Evolutionary conservation across 2,329 filamentous ascomycete species (phyloP).

Genomic region (Calcarisporium arbuscula): DNA sequence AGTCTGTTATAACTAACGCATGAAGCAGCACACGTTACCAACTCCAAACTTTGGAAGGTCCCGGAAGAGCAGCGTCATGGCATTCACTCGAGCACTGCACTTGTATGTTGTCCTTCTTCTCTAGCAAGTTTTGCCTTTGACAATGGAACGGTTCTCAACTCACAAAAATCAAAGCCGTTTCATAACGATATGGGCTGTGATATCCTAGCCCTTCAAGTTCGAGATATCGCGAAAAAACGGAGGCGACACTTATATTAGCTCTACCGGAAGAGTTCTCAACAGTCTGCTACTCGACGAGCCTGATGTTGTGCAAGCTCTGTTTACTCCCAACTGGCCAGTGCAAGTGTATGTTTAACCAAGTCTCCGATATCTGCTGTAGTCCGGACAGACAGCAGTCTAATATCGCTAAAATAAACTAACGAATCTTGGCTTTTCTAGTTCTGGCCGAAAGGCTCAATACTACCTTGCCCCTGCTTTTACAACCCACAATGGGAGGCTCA

Average conservation of each 20-base stretch:
- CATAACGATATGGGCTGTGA: constrained; percentile 48
- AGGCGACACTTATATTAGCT: constrained; percentile 39
- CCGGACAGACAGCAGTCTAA: constrained; percentile 1
- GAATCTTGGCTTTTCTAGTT: constrained; percentile 9
- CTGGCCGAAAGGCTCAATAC: constrained; percentile 19
- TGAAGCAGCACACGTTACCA: constrained; percentile 39
- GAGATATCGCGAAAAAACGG: constrained; percentile 35
- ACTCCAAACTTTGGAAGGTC: constrained; percentile 38
- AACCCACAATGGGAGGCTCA: constrained; percentile 32
- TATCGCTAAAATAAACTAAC: constrained; percentile 10
- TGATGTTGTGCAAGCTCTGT: constrained; percentile 29
- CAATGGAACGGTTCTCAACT: too few relatives aligned
- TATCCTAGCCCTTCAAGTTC: constrained; percentile 41
- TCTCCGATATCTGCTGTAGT: not conserved
- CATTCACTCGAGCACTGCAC: constrained; percentile 40
- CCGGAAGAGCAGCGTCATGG: constrained; percentile 39
- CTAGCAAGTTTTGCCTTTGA: constrained; percentile 4
- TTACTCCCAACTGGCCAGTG: constrained; percentile 38
- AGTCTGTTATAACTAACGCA: constrained; percentile 8
- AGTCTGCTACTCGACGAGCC: constrained; percentile 32
- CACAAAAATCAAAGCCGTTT: constrained; percentile 30
- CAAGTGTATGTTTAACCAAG: constrained; percentile 34
- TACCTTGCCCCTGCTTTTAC: constrained; percentile 37
- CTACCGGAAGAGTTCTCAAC: constrained; percentile 36
- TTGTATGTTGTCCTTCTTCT: constrained; percentile 26